phyloP scores from a whole-genome alignment of 495 filamentous ascomycete genomes.

The Neurospora sp. region DNA sequence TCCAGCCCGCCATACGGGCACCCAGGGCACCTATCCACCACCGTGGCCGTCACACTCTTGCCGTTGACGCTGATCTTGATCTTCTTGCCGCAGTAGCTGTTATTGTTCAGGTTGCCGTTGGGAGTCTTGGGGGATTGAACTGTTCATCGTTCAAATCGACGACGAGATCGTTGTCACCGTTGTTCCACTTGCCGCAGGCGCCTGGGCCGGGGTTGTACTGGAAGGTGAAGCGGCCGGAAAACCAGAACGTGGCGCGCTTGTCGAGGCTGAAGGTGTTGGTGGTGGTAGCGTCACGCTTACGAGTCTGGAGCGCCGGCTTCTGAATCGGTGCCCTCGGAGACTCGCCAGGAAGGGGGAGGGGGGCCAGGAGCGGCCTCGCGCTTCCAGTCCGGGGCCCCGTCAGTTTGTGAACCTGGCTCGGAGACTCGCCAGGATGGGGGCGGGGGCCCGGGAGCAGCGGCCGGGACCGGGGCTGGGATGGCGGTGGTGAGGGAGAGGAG shows the following conservation, averaged over 20 bases:
- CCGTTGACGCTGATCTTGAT: too few relatives aligned
- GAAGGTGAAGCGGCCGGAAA: too few relatives aligned
- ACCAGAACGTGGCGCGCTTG: too few relatives aligned
- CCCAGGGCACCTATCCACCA: neutral
- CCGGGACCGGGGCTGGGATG: neutral
- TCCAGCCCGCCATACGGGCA: neutral
- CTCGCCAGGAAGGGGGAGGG: neutral
- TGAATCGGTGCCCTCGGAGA: neutral
- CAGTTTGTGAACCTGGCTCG: neutral
- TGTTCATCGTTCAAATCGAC: too few relatives aligned
- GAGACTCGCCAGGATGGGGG: neutral
- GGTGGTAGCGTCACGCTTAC: neutral
- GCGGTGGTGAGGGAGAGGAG: neutral
- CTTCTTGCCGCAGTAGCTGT: too few relatives aligned
- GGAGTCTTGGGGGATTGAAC: too few relatives aligned
- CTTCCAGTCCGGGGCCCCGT: neutral
- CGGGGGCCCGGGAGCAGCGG: neutral
- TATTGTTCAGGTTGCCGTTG: too few relatives aligned
- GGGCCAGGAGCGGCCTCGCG: neutral
- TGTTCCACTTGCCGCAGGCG: too few relatives aligned
- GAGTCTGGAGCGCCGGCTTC: neutral
- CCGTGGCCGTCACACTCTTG: neutral
- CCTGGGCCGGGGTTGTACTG: too few relatives aligned
- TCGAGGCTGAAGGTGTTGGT: too few relatives aligned
- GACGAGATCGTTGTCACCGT: too few relatives aligned